Base-by-base conservation (phyloP, 495 filamentous ascomycete species). In the Neurospora tetraspora region DNA sequence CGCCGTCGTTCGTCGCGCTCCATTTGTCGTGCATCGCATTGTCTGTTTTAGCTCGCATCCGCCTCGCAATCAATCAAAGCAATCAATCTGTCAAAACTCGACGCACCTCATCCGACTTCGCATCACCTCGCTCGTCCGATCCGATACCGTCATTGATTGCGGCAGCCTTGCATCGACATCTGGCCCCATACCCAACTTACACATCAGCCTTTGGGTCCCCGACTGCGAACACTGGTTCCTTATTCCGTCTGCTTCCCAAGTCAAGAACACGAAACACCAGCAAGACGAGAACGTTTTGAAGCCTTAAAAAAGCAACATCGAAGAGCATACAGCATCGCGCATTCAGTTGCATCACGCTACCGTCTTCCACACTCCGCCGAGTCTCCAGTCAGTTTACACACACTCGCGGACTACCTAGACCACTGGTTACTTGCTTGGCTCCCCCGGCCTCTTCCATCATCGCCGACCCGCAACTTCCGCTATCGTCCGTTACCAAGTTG, bases 1-100 rank as follows among this genome's bases (percentile, higher is more conserved):
- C 76, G 77, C 78, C 74, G 72, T 80, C 75, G 80, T 78, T 61
- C 37, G 74, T 73, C 71, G 65, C 53, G 45, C 39, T 34, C 70
- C 76, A 73, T 65, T 68, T 39, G 36, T 71, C 69, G 42, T 59
- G 43, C 69, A 40, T 73, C 75, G 59, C 77, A 74, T 77, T 71
- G 76, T 74, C 77, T 76, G 78, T 78, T 78, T 18, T 47, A 70
- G 7, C 37, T 40, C 61, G 36, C 47, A 71, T 11, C 59, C 61
- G 23, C 39, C 34, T 65, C 27, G 27, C 27, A 65, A 65, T 61
- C 53, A 61, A 61, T 31, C 23, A 31, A 59, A 59, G 12, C 53
- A 34, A 65, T 65, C 53, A 65, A 34, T 34, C 53, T 3, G 31
- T 36, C 53, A 65, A 16, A 18, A 65, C 53, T 36, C 53, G 31